These are phyloP conservation scores for Saprolegnia parasitica DNA, from an alignment of 352 stramenopile species.

Conservation along the genomic window DNA sequence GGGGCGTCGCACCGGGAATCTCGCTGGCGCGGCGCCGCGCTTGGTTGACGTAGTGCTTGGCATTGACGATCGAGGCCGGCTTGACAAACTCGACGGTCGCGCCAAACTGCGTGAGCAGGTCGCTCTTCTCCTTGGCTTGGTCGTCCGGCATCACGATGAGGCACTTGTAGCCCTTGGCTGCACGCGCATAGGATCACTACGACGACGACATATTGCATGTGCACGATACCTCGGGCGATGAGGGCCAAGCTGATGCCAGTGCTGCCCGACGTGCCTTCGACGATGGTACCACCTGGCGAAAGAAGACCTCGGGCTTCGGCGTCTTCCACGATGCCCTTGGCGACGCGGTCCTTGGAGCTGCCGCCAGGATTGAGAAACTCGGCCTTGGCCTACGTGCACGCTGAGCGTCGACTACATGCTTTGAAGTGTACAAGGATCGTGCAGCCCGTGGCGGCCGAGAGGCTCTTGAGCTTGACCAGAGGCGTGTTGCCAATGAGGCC, in stretches of 20 bases:
- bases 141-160: slow-evolving; percentile 98
- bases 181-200: background rate
- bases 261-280: slow-evolving; percentile 97
- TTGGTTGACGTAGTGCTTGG: slow-evolving; percentile 97
- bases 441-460: slow-evolving; percentile 89
- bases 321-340: slow-evolving; percentile 92
- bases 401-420: background rate
- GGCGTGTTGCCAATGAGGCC: slow-evolving; percentile 92
- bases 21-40: slow-evolving; percentile 80
- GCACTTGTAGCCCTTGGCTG: slow-evolving; percentile 90
- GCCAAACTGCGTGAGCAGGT: slow-evolving; percentile 74
- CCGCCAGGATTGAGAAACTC: slow-evolving; percentile 97
- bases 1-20: slow-evolving; percentile 52
- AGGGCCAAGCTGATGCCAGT: slow-evolving; percentile 97
- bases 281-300: slow-evolving; percentile 88
- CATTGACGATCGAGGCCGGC: slow-evolving; percentile 94
- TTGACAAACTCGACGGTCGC: slow-evolving; percentile 86
- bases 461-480: slow-evolving; percentile 82
- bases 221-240: slow-evolving; percentile 66
- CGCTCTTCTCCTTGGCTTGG: slow-evolving; percentile 90
- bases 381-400: slow-evolving; percentile 76
- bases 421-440: slow-evolving; percentile 64
- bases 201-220: background rate
- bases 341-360: slow-evolving; percentile 96
- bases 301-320: slow-evolving; percentile 87